A percentile compares a stretch with the other conserved stretches of the same genome.
Conservation (phyloP, 2,329 filamentous ascomycete genomes). For the Mollisia scopiformis region DNA sequence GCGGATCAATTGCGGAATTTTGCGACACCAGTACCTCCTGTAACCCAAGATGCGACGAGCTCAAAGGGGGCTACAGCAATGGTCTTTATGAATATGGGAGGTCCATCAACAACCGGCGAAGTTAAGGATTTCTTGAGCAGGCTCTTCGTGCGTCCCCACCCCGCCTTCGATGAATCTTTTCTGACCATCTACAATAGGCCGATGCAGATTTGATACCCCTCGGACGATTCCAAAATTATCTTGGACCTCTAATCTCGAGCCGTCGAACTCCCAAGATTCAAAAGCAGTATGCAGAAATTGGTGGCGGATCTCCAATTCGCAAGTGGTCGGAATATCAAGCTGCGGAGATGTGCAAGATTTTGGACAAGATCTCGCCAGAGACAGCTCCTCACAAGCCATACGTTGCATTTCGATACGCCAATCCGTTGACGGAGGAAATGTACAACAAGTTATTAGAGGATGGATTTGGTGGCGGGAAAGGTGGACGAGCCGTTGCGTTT, state of each 20-base stretch:
- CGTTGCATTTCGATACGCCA: conserved; percentile 93
- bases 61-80: conserved; percentile 89
- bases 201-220: conserved; percentile 96
- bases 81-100: conserved; percentile 99
- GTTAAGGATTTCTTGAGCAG: conserved; percentile 88
- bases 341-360: conserved; percentile 93
- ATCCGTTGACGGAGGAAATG: conserved; percentile 92
- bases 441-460: conserved; percentile 82
- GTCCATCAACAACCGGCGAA: conserved; percentile 84
- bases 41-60: conserved; percentile 74
- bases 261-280: conserved; percentile 94
- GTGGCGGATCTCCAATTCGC: conserved; percentile 95
- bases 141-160: conserved; percentile 72
- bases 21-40: conserved; percentile 72
- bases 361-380: conserved; percentile 88
- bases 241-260: conserved; percentile 84
- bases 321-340: conserved; percentile 98
- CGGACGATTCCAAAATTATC: conserved; percentile 85
- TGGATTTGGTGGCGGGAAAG: conserved; percentile 86
- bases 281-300: conserved; percentile 93
- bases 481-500: conserved; percentile 94
- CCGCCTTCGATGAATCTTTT: conserved; percentile 2
- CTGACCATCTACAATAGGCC: conserved; percentile 55
- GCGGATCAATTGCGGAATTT: conserved; percentile 45
- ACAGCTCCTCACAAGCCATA: conserved; percentile 97